phyloP scores from a whole-genome alignment of 2,329 filamentous ascomycete species.

The Aciculosporium take region DNA sequence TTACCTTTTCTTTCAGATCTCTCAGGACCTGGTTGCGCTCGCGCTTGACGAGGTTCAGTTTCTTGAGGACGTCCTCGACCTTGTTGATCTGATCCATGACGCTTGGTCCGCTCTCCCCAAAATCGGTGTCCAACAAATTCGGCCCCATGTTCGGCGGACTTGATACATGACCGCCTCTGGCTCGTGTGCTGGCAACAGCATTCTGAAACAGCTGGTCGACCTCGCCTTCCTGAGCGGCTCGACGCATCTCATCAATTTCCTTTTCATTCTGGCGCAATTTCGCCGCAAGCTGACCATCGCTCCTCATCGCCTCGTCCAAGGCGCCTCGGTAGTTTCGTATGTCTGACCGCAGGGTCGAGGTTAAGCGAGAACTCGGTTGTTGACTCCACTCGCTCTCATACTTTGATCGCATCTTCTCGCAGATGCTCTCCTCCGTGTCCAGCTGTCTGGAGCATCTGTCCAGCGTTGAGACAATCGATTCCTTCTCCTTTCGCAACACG shows the following conservation, averaged over 20 bases:
- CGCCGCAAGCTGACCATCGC: constrained; percentile 67
- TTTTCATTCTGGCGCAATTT: constrained; percentile 75
- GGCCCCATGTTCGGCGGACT: constrained; percentile 52
- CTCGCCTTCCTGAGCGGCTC: constrained; percentile 73
- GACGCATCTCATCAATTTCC: constrained; percentile 91
- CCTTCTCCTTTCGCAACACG: constrained; percentile 61
- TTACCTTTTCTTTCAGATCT: constrained; percentile 92
- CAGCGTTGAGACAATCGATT: constrained; percentile 54
- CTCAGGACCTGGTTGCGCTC: constrained; percentile 87
- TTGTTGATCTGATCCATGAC: constrained; percentile 79
- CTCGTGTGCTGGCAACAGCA: constrained; percentile 66
- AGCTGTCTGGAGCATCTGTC: constrained; percentile 76
- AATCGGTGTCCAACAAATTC: constrained; percentile 82
- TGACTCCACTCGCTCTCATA: constrained; percentile 95
- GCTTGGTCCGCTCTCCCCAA: constrained; percentile 63
- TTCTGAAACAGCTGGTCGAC: constrained; percentile 79
- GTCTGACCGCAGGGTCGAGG: constrained; percentile 73
- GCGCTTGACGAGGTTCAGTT: constrained; percentile 79
- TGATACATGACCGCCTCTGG: constrained; percentile 43
- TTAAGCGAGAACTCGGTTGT: constrained; percentile 82
- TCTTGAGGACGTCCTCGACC: constrained; percentile 84
- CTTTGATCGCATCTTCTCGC: constrained; percentile 98
- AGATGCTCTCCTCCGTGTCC: constrained; percentile 94
- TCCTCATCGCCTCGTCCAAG: constrained; percentile 75
- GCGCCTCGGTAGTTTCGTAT: constrained; percentile 80